These are phyloP conservation scores for Pyrenochaeta sp. DNA, from an alignment of 2,329 filamentous ascomycete species.

Conservation along the genomic window DNA sequence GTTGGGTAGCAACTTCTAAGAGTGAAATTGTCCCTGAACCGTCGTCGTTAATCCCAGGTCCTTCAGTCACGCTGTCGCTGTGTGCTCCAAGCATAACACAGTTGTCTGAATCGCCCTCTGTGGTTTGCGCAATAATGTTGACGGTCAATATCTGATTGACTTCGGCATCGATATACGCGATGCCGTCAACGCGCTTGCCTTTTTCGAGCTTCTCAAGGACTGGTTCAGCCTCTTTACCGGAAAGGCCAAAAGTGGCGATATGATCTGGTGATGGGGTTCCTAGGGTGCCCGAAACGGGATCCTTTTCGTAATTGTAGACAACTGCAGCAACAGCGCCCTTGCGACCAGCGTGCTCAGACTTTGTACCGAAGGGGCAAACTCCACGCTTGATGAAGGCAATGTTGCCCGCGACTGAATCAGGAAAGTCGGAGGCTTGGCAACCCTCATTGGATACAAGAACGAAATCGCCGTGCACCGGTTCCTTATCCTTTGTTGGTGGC, in stretches of 20 bases:
- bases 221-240: slow-evolving; percentile 67
- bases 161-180: slow-evolving; percentile 58
- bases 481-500: slow-evolving; percentile 47
- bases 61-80: slow-evolving; percentile 51
- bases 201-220: slow-evolving; percentile 60
- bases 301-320: slow-evolving; percentile 78
- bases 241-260: slow-evolving; percentile 75
- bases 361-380: slow-evolving; percentile 74
- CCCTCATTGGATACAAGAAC: slow-evolving; percentile 46
- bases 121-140: slow-evolving; percentile 53
- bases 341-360: slow-evolving; percentile 73
- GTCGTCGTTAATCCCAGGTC: slow-evolving; percentile 55
- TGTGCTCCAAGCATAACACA: slow-evolving; percentile 54
- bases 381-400: slow-evolving; percentile 79
- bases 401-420: slow-evolving; percentile 65
- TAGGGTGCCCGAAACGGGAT: slow-evolving; percentile 70
- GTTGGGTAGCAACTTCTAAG: slow-evolving; percentile 50
- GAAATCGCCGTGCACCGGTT: slow-evolving; percentile 47
- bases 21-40: slow-evolving; percentile 51
- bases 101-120: slow-evolving; percentile 49
- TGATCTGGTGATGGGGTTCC: slow-evolving; percentile 67
- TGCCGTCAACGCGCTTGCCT: slow-evolving; percentile 53
- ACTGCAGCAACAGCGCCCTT: slow-evolving; percentile 77
- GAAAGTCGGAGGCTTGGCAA: slow-evolving; percentile 64
- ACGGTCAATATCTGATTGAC: slow-evolving; percentile 60